A percentile compares a stretch with the other conserved stretches of the same genome.
Conservation (phyloP, 371 early-diverging fungal genomes). For the Mucor lusitanicus region DNA sequence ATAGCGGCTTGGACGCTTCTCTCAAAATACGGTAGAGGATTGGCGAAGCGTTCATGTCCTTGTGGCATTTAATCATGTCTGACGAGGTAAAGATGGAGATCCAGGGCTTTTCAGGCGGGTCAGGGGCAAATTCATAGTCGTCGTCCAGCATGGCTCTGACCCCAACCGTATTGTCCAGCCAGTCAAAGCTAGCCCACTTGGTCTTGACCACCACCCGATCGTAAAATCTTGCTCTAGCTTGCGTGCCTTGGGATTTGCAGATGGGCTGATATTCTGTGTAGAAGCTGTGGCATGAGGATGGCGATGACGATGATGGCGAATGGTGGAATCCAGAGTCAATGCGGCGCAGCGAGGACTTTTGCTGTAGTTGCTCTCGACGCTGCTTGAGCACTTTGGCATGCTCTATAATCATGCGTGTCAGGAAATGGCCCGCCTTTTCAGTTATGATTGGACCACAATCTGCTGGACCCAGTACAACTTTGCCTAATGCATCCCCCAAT, state of each 20-base stretch:
- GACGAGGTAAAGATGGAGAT: slow-evolving; percentile 38
- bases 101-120: slow-evolving; percentile 42
- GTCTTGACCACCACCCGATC: slow-evolving; percentile 31
- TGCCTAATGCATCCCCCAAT: slow-evolving; percentile 51
- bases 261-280: slow-evolving; percentile 22
- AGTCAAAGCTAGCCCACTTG: slow-evolving; percentile 23
- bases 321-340: slow-evolving; percentile 30
- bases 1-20: slow-evolving; percentile 29
- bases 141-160: slow-evolving; percentile 39
- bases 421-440: slow-evolving; percentile 45
- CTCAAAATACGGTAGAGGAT: slow-evolving; percentile 35
- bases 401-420: slow-evolving; percentile 51
- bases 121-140: slow-evolving; percentile 29
- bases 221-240: slow-evolving; percentile 43
- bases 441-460: slow-evolving; percentile 46
- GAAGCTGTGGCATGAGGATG: slow-evolving; percentile 2
- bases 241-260: slow-evolving; percentile 36
- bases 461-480: slow-evolving; percentile 44
- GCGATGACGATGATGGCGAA: slow-evolving; percentile 3
- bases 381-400: slow-evolving; percentile 33
- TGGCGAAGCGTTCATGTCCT: slow-evolving; percentile 28
- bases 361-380: slow-evolving; percentile 3
- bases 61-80: slow-evolving; percentile 13
- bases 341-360: slow-evolving; percentile 12
- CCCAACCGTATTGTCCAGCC: slow-evolving; percentile 30